Conservation (phyloP, 257 asterid species). For the Ajuga chamaepitys region DNA sequence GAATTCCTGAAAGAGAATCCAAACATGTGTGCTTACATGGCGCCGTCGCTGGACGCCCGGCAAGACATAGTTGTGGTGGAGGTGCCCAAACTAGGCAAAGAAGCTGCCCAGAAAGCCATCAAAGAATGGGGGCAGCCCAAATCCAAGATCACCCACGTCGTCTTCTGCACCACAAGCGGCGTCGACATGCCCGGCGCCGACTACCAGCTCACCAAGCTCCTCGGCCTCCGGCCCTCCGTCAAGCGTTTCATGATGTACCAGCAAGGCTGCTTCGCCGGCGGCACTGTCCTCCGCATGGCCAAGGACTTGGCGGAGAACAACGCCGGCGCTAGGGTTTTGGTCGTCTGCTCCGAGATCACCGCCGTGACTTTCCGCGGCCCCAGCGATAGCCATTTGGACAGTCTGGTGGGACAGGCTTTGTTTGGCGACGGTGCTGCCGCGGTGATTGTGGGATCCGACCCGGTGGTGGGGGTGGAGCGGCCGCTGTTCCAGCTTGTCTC, state of each 20-base stretch:
- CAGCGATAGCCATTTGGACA: constrained; percentile 38
- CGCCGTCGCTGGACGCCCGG: constrained; percentile 62
- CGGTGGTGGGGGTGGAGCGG: constrained; percentile 33
- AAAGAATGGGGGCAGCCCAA: constrained; percentile 90
- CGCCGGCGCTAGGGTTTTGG: constrained; percentile 52
- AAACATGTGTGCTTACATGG: constrained; percentile 50
- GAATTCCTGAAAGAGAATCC: constrained; percentile 56
- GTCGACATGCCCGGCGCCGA: constrained; percentile 92
- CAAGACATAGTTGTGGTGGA: constrained; percentile 73
- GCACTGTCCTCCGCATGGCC: constrained; percentile 65
- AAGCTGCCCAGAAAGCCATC: constrained; percentile 76
- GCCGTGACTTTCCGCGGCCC: constrained; percentile 65
- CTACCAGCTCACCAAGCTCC: constrained; percentile 67
- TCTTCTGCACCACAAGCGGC: constrained; percentile 79
- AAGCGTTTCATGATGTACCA: constrained; percentile 74
- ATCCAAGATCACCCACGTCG: constrained; percentile 63
- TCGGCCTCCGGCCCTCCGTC: constrained; percentile 64
- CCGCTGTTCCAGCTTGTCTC: constrained; percentile 52
- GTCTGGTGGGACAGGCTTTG: constrained; percentile 50
- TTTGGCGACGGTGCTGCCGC: constrained; percentile 69
- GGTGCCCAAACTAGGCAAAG: constrained; percentile 75
- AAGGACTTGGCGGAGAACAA: constrained; percentile 79
- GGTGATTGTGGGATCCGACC: constrained; percentile 42
- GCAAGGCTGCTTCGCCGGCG: constrained; percentile 76
- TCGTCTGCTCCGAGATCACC: constrained; percentile 62